Conservation (phyloP, 2,329 filamentous ascomycete species). For the Nigrospora sphaerica region DNA sequence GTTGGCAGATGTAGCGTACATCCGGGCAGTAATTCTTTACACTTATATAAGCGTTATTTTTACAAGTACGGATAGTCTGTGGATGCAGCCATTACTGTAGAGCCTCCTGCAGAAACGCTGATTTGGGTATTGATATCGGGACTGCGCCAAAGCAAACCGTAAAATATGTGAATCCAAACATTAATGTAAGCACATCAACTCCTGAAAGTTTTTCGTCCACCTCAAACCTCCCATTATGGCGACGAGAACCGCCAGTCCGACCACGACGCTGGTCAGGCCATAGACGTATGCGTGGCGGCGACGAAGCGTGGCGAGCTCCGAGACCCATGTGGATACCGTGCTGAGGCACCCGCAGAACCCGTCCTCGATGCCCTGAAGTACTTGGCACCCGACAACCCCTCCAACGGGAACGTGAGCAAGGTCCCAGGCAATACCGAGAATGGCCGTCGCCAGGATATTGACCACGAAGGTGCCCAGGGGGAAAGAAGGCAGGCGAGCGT, state of each 20-base stretch:
- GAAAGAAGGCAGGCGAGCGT: constrained; percentile 58
- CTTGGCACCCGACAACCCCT: constrained; percentile 56
- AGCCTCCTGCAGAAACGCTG: too few relatives aligned
- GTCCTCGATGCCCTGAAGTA: constrained; percentile 59
- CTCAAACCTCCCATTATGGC: constrained; percentile 67
- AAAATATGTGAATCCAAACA: not conserved
- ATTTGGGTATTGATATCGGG: too few relatives aligned
- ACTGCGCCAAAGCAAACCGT: too few relatives aligned
- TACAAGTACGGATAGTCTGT: too few relatives aligned
- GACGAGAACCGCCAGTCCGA: constrained; percentile 53
- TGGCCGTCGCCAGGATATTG: constrained; percentile 69
- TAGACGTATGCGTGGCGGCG: constrained; percentile 58
- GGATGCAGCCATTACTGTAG: too few relatives aligned
- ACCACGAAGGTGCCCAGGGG: constrained; percentile 81
- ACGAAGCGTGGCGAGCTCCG: constrained; percentile 48
- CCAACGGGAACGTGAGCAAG: constrained; percentile 59
- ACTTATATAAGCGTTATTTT: too few relatives aligned
- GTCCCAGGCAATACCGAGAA: constrained; percentile 73
- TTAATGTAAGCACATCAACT: constrained; percentile 28
- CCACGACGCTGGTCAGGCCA: constrained; percentile 51
- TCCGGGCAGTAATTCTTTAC: too few relatives aligned
- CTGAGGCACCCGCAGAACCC: constrained; percentile 63
- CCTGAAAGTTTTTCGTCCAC: constrained; percentile 57
- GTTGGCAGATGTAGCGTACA: too few relatives aligned
- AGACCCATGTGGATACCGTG: constrained; percentile 61